phyloP scores from a whole-genome alignment of 2,329 filamentous ascomycete species.

The Helotiales sp. region DNA sequence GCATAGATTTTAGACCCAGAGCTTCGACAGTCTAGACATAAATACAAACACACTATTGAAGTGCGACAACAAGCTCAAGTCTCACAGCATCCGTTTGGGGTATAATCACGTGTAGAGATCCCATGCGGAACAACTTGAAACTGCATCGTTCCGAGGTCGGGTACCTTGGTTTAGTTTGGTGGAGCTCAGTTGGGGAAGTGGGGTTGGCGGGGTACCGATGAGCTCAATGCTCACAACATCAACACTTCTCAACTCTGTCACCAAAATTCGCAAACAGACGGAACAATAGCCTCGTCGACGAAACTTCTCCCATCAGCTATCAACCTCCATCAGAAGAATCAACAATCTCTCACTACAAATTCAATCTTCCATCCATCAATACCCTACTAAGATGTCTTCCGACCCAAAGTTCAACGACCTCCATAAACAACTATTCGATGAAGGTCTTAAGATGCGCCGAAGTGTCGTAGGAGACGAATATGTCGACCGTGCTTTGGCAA shows the following conservation, averaged over 20 bases:
- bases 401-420: constrained; percentile 40
- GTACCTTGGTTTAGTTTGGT: not conserved
- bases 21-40: not conserved
- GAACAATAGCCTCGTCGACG: not conserved
- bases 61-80: not conserved
- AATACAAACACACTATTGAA: not conserved
- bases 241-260: not conserved
- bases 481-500: constrained; percentile 56
- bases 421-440: constrained; percentile 58
- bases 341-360: not conserved
- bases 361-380: not conserved
- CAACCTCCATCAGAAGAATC: not conserved
- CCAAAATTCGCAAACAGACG: not conserved
- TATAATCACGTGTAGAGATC: not conserved
- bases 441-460: constrained; percentile 59
- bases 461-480: constrained; percentile 62
- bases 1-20: no score
- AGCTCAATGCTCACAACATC: not conserved
- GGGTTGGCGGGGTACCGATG: not conserved
- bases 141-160: constrained; percentile 8
- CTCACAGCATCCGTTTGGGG: not conserved
- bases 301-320: not conserved
- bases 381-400: constrained; percentile 37
- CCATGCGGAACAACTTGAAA: constrained; percentile 11
- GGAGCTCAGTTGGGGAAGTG: constrained; percentile 1